Base-by-base conservation (phyloP, 345 rosid genomes). In the Eucalyptus sideroxylon region DNA sequence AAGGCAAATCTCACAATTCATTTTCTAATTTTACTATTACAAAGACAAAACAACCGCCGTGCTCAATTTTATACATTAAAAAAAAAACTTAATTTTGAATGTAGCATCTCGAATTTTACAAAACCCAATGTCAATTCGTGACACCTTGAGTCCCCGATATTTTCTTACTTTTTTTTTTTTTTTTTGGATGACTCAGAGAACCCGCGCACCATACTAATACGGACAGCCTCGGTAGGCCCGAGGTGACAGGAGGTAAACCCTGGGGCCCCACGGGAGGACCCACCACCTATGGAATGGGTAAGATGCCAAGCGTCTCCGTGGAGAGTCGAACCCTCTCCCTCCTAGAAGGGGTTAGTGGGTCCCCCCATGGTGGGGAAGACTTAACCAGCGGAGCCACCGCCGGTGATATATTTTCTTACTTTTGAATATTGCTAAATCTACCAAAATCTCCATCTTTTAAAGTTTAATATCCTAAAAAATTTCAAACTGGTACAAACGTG, bases 401-500 rank as follows among this genome's bases (percentile, higher is more conserved):
- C 45, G 47, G 47, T 44, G 47, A 0, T 45, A 67, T 16, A 67
- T 31, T 67, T 31, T 67, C 19, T 4, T 14, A 30, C n/a, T 65
- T 65, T 65, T 65, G 37, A n/a, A 23, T 56, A 24, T 56, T 24
- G 30, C 62, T 26, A 23, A 50, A 23, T 56, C 27, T 10, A 23
- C 27, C 27, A 24, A 56, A 56, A 56, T 24, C 62, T 23, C 11
- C 4, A 9, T 56, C 30, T 24, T 24, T 56, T 56, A 23, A 23
- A 9, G 47, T 0, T 45, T 45, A 45, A 45, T 45, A 45, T 1
- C 11, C 0, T 9, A 10, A 45, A 45, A 45, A 45, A 45, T 45
- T 1, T 0, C 11, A 45, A 44, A 45, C 47, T 0, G 47, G 0
- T 44, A 45, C 3, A 45, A 3, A 45, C 9, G 11, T 9, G 11